A percentile compares a stretch with the other conserved stretches of the same genome.
These are phyloP conservation scores for Phalaenopsis aphrodite DNA, from an alignment of 106 monocot species.

Conservation along the genomic window DNA sequence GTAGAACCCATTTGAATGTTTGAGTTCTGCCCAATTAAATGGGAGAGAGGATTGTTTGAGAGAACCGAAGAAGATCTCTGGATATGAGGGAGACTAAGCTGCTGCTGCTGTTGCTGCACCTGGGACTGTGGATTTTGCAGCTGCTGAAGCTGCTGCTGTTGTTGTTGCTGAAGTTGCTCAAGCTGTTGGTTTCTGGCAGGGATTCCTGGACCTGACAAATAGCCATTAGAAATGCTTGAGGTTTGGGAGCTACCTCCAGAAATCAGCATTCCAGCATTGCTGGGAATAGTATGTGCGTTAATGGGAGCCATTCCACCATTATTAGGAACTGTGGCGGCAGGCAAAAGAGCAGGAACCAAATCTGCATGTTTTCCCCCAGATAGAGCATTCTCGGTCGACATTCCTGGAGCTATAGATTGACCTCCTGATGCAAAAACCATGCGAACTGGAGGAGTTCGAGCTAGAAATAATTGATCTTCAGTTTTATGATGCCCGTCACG, in stretches of 20 bases:
- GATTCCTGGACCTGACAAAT: constrained; percentile 32
- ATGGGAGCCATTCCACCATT: constrained; percentile 22
- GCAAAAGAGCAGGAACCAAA: constrained; percentile 20
- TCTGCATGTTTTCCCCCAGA: constrained; percentile 42
- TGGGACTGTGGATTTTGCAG: constrained; percentile 35
- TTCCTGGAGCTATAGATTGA: constrained; percentile 18
- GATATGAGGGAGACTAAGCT: constrained; percentile 41
- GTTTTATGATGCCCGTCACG: constrained; percentile 52
- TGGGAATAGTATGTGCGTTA: constrained; percentile 36
- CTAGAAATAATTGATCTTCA: constrained; percentile 70
- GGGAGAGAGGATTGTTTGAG: constrained; percentile 54
- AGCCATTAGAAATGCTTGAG: constrained; percentile 30
- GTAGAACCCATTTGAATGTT: constrained; percentile 46
- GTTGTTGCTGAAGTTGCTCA: constrained; percentile 56
- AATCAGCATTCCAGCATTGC: constrained; percentile 35
- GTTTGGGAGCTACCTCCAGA: constrained; percentile 40
- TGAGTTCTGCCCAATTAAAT: constrained; percentile 56
- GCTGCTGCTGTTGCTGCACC: constrained; percentile 41
- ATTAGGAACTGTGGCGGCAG: constrained; percentile 14
- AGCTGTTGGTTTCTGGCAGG: constrained; percentile 43
- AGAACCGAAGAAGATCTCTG: constrained; percentile 61
- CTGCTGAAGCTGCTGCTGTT: constrained; percentile 51
- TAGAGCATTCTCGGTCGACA: constrained; percentile 30
- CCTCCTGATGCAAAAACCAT: constrained; percentile 22
- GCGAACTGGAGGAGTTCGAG: constrained; percentile 19